These are phyloP conservation scores for Diaporthe ampelina DNA, from an alignment of 2,329 filamentous ascomycete genomes.

Conservation along the genomic window DNA sequence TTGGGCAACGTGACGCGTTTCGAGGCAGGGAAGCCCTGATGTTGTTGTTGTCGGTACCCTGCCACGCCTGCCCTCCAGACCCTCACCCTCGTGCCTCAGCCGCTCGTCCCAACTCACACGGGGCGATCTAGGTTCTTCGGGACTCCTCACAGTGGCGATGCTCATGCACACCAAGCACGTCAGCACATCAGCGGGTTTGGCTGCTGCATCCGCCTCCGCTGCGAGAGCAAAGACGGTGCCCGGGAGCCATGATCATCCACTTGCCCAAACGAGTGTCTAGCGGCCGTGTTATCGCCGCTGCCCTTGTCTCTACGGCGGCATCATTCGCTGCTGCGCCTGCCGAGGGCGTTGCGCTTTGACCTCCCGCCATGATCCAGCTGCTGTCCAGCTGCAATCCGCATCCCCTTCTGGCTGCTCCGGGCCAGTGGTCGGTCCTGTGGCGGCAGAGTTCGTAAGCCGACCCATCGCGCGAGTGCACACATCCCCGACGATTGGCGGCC, in stretches of 20 bases:
- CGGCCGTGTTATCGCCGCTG: constrained; percentile 20
- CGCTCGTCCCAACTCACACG: constrained; percentile 21
- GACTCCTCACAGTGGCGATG: constrained; percentile 29
- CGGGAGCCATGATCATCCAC: neutral
- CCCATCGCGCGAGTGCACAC: constrained; percentile 17
- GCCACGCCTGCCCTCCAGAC: neutral
- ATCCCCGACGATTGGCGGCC: constrained; percentile 16
- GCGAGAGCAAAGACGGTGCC: neutral
- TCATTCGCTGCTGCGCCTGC: constrained; percentile 21
- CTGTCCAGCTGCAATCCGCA: constrained; percentile 18
- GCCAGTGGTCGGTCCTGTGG: constrained; percentile 3
- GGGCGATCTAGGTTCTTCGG: neutral
- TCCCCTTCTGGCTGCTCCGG: neutral
- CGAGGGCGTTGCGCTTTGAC: constrained; percentile 35
- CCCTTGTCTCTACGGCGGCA: constrained; percentile 11
- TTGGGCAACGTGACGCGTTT: constrained; percentile 25
- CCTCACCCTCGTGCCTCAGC: neutral
- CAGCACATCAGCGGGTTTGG: neutral
- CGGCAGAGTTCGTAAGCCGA: constrained; percentile 16
- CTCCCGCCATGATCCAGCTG: constrained; percentile 28
- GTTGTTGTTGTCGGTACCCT: neutral
- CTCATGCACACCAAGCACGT: constrained; percentile 10
- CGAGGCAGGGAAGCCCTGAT: constrained; percentile 19
- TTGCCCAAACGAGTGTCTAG: neutral
- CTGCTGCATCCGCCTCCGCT: neutral